Evolutionary conservation across 805 yeast species (phyloP), one percentile per base, ranked within the genome.

Genomic region (Scheffersomyces amazonensis): DNA sequence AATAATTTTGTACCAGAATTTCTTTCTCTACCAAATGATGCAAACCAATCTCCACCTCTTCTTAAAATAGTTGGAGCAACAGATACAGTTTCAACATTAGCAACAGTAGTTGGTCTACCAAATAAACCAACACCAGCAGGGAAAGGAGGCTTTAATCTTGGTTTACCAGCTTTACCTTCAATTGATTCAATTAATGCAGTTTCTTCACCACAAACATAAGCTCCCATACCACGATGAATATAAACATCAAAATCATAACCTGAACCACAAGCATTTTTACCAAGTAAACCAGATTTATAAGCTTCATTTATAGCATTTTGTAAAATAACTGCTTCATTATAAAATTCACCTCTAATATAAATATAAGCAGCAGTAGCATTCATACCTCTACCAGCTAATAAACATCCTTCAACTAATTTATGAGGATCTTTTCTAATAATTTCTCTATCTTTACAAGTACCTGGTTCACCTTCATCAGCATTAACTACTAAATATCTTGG

Each of bases 401-500:
- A 69, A 69, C 96, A 87, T n/a, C 96, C 96, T 64, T 87, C 96
- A 38, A 87, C 85, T 45, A 87, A 79, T 71, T 87, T 87, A 62
- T 87, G 96, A 31, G 96, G 96, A 60, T 87, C 95, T 63, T 87
- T 87, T 62, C 95, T 78, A 58, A 87, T 82, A 60, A 87, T 87
- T 64, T 87, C 95, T 60, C 96, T 78, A 64, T 87, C 96, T 68
- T 87, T 87, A 66, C 96, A 87, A 36, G 96, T 87, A 44, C 96
- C 96, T 11, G 96, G 96, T 66, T 87, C 96, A 53, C 96, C 96
- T 68, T 87, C 96, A 69, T 87, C 96, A 39, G 96, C 96, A 63
- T 87, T 87, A 53, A 87, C 88, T 34, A 87, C 95, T 50, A 87
- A 74, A 60, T 86, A 86, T 56, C 95, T 77, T 44, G 96, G 93